phyloP scores from a whole-genome alignment of 139 green algal species.

The Chara braunii region DNA sequence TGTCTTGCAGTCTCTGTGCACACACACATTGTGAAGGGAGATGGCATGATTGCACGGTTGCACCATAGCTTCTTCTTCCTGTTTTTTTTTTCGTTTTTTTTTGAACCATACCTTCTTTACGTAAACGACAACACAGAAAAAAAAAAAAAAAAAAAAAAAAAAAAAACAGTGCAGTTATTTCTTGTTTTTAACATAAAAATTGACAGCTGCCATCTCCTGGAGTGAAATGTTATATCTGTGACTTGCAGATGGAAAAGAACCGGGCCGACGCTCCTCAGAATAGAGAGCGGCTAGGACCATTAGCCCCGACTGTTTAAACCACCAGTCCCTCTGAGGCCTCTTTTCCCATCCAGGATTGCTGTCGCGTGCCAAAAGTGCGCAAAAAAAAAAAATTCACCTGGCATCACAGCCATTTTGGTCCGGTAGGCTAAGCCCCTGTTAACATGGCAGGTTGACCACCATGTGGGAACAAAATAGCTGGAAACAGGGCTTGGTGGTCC shows the following conservation, averaged over 20 bases:
- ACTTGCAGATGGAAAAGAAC: not conserved
- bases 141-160: slow-evolving; percentile 1
- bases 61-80: not conserved
- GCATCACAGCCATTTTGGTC: no score
- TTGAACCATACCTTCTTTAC: not conserved
- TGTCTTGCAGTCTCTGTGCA: slow-evolving; percentile 25
- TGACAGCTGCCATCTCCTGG: not conserved
- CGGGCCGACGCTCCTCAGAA: no score
- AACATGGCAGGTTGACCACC: no score
- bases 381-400: no score
- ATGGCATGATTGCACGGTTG: not conserved
- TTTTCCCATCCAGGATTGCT: no score
- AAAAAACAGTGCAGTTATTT: not conserved
- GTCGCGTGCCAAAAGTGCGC: no score
- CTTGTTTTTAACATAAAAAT: not conserved
- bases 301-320: no score
- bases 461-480: no score
- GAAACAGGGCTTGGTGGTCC: no score
- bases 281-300: no score
- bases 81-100: not conserved
- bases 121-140: not conserved
- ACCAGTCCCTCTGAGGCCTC: no score
- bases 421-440: no score
- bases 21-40: slow-evolving; percentile 8
- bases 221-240: not conserved